Evolutionary conservation across 1,139 yeast species (phyloP), one percentile per base, ranked within the genome.

Genomic region (Lodderomyces pseudojiufengensis): DNA sequence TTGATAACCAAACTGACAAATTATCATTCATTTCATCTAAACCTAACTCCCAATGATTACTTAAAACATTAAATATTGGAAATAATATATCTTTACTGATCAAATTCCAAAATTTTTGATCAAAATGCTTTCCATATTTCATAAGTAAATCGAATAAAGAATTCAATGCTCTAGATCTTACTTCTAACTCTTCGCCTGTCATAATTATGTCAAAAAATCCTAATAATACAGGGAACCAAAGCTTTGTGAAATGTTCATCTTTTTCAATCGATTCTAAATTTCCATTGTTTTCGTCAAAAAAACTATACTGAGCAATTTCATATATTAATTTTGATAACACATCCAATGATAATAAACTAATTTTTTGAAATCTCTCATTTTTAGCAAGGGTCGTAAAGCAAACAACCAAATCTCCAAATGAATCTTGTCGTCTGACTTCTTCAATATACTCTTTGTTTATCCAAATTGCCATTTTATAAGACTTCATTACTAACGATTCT

Each of bases 181-280:
- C 96, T 59, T 94, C 99, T 39, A 94, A 66, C 58, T 94, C 98
- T 43, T 84, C 90, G 4, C 96, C 96, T 1, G 83, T 81, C 95
- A 90, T 86, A 24, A 90, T 85, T 8, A 92, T 84, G 47, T 84
- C 88, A 53, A 88, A 88, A 59, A 87, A 84, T 10, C 94, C 85
- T 47, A 74, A 78, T 42, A 90, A 61, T n/a, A 88, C 71, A 2
- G 97, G 96, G 63, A 84, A 85, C 87, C 87, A 81, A 20, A 76
- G 61, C 41, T 73, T 73, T 18, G 58, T 60, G 25, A 76, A 55
- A 10, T 60, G 57, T 23, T 71, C 77, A 35, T 63, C 65, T 32
- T 54, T 52, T 15, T 50, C 51, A 15, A 37, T 31, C 11, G 41
- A 41, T 11, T 49, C 50, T 4, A 42, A 45, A 18, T 39, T 40